Conservation (phyloP, 2,329 filamentous ascomycete species). For the Pseudocercospora crystallina region DNA sequence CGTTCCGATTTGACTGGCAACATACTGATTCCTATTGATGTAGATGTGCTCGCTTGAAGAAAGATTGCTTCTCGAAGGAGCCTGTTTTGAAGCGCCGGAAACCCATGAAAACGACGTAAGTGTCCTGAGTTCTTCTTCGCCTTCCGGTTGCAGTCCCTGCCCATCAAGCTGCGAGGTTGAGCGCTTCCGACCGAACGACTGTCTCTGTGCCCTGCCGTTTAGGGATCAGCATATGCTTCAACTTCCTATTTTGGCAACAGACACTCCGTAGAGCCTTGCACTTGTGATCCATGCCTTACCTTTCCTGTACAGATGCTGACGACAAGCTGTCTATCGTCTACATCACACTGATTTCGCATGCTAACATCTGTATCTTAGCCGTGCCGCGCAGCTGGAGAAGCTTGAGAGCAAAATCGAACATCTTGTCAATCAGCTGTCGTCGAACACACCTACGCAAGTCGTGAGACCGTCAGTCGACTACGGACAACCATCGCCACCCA, state of each 20-base stretch:
- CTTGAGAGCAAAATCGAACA: conserved; percentile 36
- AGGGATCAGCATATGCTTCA: too few species aligned
- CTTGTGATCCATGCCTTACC: too few species aligned
- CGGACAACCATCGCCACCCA: conserved; percentile 27
- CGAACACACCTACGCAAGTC: conserved; percentile 14
- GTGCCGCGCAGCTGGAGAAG: conserved; percentile 35
- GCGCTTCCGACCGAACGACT: too few species aligned
- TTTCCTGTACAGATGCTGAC: too few species aligned
- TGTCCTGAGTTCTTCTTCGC: background rate
- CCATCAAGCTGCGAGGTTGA: too few species aligned
- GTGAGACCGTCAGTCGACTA: conserved; percentile 10
- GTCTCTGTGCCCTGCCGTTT: too few species aligned
- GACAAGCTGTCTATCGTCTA: too few species aligned
- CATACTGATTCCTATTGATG: background rate
- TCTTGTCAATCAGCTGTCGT: conserved; percentile 33
- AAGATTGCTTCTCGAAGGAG: conserved; percentile 33
- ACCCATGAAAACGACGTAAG: conserved; percentile 32
- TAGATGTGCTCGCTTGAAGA: conserved; percentile 34
- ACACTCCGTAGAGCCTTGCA: too few species aligned
- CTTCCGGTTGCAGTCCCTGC: too few species aligned
- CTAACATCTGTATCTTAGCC: background rate
- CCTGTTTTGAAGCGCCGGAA: conserved; percentile 29
- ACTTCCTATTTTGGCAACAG: too few species aligned
- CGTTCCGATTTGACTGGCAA: background rate
- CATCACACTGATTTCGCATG: too few species aligned